A percentile compares a stretch with the other conserved stretches of the same genome.
Conservation (phyloP, 2,329 filamentous ascomycete species). For the Thielaviopsis cerberus region DNA sequence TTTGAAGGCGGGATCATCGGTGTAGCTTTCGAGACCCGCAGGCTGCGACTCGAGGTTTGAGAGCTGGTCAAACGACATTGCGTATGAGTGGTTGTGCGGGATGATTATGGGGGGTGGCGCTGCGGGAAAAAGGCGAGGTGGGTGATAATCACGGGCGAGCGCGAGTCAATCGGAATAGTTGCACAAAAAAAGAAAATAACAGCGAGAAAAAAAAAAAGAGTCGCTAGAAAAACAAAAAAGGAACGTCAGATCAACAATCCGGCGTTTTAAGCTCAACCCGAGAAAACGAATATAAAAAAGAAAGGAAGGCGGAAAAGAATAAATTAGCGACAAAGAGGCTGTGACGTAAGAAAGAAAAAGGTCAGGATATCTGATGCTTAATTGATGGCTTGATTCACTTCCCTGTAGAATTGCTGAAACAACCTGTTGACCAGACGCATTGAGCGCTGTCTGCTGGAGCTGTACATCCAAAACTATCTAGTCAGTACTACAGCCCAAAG, state of each 20-base stretch:
- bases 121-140: too few species aligned
- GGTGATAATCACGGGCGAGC: background rate
- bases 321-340: background rate
- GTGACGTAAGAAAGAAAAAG: background rate
- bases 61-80: conserved; percentile 83
- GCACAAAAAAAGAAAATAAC: background rate
- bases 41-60: conserved; percentile 65
- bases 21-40: conserved; percentile 46
- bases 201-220: background rate
- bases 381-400: background rate
- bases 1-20: conserved; percentile 84
- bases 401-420: too few species aligned
- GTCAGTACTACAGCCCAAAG: background rate
- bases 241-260: too few species aligned
- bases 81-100: background rate
- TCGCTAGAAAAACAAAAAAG: background rate
- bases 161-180: background rate
- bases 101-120: background rate
- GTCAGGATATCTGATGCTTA: background rate
- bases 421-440: too few species aligned
- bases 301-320: background rate
- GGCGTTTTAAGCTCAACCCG: background rate
- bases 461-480: background rate
- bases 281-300: background rate
- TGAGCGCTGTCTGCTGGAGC: background rate